Base-by-base conservation (phyloP, 768 basidiomycete genomes). In the Arthromyces matolae region DNA sequence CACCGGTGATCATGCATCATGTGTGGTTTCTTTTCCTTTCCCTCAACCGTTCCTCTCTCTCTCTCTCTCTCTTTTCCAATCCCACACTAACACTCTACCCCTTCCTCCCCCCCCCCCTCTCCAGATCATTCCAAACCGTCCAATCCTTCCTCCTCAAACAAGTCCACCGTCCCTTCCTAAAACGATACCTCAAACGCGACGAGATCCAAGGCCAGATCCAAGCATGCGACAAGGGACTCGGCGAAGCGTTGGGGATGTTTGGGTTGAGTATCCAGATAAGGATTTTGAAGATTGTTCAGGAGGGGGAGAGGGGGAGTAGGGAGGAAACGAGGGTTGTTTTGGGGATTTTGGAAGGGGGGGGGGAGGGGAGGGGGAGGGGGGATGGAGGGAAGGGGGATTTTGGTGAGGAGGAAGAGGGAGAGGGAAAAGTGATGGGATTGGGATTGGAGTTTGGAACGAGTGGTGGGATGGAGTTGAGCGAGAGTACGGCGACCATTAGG, bases 111-210 rank as follows among this genome's bases (percentile, higher is more conserved):
- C 13, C 19, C 19, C n/a, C n/a, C n/a, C n/a, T 14, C 28, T 25
- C 18, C 25, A 73, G 72, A 20, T 62, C 78, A 0, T 81, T 77
- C 55, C 47, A 53, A 2, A 40, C 63, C 4, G 75, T 87, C 3
- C 67, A 70, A 32, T 53, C 59, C 2, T 77, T 89, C 53, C 70
- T 88, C 22, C 58, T 71, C 45, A 82, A 79, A 53, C 81, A 88
- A 53, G 68, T 72, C 13, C 70, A 78, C 33, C 70, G 86, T 1
- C 84, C 89, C 0, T 91, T 89, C 67, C 65, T 92, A 52, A 87
- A 88, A 63, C 75, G 87, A 4, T 91, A 87, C 58, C 72, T 92
- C 31, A 81, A 82, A 59, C 78, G 86, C 34, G 83, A 86, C 31
- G 86, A 90, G 52, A 83, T 83, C 23, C 59, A 73, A 13, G 66